phyloP scores from a whole-genome alignment of 2,329 filamentous ascomycete species.

The Pyricularia grisea region DNA sequence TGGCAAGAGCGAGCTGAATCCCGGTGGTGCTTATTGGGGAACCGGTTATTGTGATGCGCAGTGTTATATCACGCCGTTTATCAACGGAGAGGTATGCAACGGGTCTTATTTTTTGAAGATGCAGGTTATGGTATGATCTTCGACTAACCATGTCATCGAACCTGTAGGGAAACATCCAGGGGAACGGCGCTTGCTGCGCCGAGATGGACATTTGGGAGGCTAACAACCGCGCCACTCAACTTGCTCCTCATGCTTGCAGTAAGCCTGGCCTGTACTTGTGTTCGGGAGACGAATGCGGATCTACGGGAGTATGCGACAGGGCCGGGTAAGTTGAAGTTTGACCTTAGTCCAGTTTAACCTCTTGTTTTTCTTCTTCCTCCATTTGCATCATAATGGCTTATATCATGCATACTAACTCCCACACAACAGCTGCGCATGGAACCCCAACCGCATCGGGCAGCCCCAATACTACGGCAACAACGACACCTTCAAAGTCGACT shows the following conservation, averaged over 20 bases:
- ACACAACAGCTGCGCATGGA: constrained; percentile 22
- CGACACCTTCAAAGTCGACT: constrained; percentile 28
- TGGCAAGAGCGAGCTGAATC: constrained; percentile 42
- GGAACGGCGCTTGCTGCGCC: constrained; percentile 39
- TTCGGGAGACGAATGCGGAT: constrained; percentile 37
- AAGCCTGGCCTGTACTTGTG: constrained; percentile 32
- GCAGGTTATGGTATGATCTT: background rate
- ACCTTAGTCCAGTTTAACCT: no score
- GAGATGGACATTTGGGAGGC: constrained; percentile 49
- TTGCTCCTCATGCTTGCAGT: constrained; percentile 40
- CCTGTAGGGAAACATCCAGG: constrained; percentile 26
- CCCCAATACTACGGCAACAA: constrained; percentile 18
- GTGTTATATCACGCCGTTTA: constrained; percentile 40
- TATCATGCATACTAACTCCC: constrained; percentile 8
- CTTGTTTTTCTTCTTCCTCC: constrained; percentile 4
- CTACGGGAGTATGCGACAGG: constrained; percentile 30
- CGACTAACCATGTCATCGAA: background rate
- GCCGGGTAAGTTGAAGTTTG: constrained; percentile 23
- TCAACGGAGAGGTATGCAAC: constrained; percentile 28
- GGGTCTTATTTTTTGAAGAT: background rate
- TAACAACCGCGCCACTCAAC: constrained; percentile 32
- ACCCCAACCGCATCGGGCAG: constrained; percentile 22
- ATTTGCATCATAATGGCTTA: background rate
- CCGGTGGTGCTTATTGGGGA: constrained; percentile 49
- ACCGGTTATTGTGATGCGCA: constrained; percentile 57